Evolutionary conservation across 208 protist species (phyloP).

Genomic region (Crithidia expoeki): DNA sequence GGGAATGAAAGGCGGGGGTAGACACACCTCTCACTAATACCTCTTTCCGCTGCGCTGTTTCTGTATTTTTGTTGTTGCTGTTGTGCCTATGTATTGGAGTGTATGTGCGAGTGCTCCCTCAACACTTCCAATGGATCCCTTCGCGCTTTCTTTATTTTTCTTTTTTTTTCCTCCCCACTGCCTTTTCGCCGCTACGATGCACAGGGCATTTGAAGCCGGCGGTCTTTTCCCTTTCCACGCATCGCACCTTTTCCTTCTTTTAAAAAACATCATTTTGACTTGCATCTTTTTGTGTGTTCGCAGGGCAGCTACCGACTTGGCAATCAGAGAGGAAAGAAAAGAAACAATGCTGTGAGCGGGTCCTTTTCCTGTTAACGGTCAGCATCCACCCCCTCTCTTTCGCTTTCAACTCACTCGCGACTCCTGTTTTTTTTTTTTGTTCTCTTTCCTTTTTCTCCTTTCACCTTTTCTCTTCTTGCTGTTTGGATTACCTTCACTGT

Average conservation of each 20-base stretch:
- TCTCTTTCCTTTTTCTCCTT: constrained; percentile 4
- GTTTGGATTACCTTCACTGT: constrained; percentile 19
- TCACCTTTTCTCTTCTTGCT: constrained; percentile 9
- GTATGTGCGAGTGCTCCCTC: too few relatives aligned
- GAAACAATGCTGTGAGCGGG: too few relatives aligned
- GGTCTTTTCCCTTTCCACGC: too few relatives aligned
- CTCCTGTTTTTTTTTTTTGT: neutral
- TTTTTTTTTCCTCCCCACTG: too few relatives aligned
- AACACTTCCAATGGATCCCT: neutral
- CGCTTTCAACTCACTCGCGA: neutral
- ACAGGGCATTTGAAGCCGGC: neutral
- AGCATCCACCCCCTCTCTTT: neutral
- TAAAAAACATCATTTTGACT: too few relatives aligned
- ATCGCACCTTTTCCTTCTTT: neutral
- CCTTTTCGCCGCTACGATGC: too few relatives aligned
- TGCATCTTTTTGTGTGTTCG: too few relatives aligned
- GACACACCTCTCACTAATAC: neutral
- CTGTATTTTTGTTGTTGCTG: neutral
- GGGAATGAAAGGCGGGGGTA: neutral
- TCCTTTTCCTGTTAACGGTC: too few relatives aligned
- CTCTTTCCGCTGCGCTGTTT: neutral
- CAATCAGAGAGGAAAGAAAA: too few relatives aligned
- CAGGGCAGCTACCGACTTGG: too few relatives aligned
- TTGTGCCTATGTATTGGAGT: too few relatives aligned
- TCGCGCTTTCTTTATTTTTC: neutral